These are phyloP conservation scores for Lentinula sp. DNA, from an alignment of 768 basidiomycete genomes.

Conservation along the genomic window DNA sequence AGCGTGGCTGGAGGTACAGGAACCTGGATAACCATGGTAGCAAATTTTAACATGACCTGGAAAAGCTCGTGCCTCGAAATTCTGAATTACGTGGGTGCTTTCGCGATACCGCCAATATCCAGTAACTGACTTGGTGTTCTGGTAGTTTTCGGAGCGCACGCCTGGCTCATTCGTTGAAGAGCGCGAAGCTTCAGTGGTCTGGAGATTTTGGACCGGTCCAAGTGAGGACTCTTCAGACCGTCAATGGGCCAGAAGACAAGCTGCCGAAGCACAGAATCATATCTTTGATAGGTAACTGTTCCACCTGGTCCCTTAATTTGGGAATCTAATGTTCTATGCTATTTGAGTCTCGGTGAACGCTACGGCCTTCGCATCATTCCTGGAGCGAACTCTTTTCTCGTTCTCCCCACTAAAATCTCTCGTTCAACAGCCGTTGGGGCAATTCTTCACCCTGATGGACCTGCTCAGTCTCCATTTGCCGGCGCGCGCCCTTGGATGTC, in stretches of 20 bases:
- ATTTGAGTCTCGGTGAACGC: conserved; percentile 64
- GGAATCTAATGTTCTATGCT: neutral
- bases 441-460: conserved; percentile 64
- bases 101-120: conserved; percentile 1
- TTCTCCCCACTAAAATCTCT: conserved; percentile 78
- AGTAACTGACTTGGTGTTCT: neutral
- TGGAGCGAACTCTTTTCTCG: conserved; percentile 72
- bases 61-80: conserved; percentile 79
- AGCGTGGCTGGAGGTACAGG: conserved; percentile 10
- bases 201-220: conserved; percentile 75
- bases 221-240: conserved; percentile 46
- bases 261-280: conserved; percentile 89
- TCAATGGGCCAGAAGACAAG: conserved; percentile 81
- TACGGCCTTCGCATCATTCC: conserved; percentile 83
- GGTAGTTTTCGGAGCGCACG: conserved; percentile 82
- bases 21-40: conserved; percentile 76
- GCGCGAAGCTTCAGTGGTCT: conserved; percentile 75
- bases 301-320: neutral
- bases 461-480: conserved; percentile 31
- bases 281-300: conserved; percentile 67
- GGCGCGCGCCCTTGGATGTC: conserved; percentile 32
- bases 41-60: conserved; percentile 76
- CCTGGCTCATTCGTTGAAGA: conserved; percentile 76
- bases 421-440: conserved; percentile 79
- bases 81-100: conserved; percentile 63